These are phyloP conservation scores for Salix suchowensis DNA, from an alignment of 345 rosid species.

Conservation along the genomic window DNA sequence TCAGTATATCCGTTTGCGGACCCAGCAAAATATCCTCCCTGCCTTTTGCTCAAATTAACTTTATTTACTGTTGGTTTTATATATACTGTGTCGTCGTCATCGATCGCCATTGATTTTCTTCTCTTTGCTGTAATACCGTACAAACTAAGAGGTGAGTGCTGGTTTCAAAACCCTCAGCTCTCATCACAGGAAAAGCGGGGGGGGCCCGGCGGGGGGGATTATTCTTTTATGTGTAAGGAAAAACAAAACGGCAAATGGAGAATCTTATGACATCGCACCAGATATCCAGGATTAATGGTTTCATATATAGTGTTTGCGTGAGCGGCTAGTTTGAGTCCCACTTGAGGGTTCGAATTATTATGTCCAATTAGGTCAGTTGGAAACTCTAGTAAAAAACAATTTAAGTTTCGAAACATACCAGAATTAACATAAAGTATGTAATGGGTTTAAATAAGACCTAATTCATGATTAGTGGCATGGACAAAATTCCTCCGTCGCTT, in stretches of 20 bases:
- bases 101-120: not conserved
- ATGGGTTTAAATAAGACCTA: not conserved
- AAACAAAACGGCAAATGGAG: not conserved
- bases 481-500: not conserved
- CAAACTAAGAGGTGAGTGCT: not conserved
- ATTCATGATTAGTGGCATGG: not conserved
- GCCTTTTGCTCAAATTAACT: not conserved
- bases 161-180: not conserved
- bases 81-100: not conserved
- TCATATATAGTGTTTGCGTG: not conserved
- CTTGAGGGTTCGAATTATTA: not conserved
- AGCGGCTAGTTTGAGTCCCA: not conserved
- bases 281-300: not conserved
- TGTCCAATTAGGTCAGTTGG: not conserved
- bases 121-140: not conserved
- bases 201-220: not conserved
- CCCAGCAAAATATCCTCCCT: not conserved
- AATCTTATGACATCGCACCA: not conserved
- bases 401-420: not conserved
- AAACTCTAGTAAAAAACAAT: not conserved
- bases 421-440: not conserved
- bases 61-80: too few species aligned
- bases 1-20: not conserved
- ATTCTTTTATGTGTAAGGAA: not conserved
- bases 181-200: not conserved